Evolutionary conservation across 768 basidiomycete genomes (phyloP).

Genomic region (Rhodotorula paludigena): DNA sequence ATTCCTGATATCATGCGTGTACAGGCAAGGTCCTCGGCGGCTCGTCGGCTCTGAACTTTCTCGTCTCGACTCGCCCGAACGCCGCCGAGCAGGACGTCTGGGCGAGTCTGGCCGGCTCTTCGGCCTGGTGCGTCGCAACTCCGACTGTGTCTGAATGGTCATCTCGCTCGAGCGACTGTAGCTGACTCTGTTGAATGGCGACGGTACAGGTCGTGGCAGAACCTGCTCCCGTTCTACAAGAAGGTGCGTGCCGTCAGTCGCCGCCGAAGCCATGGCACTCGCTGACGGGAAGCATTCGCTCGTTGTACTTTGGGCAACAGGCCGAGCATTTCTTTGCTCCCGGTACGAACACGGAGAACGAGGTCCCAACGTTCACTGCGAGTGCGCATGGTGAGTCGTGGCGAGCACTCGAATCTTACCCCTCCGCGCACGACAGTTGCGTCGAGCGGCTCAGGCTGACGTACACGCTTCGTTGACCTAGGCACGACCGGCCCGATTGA

Average conservation of each 20-base stretch:
- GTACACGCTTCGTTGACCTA: too few relatives aligned
- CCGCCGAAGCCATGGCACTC: too few relatives aligned
- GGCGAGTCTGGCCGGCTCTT: not conserved
- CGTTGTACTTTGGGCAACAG: not conserved
- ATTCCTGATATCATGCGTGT: not conserved
- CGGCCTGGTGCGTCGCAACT: not conserved
- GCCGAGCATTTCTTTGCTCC: conserved; percentile 11
- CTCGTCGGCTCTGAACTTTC: conserved; percentile 36
- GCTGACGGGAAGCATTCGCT: not conserved
- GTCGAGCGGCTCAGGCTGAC: too few relatives aligned
- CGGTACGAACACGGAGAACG: not conserved
- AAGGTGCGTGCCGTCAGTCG: conserved; percentile 5
- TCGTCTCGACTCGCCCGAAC: conserved; percentile 7
- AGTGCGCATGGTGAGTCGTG: conserved; percentile 16
- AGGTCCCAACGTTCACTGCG: not conserved
- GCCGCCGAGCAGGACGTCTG: conserved; percentile 10
- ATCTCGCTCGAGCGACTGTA: too few relatives aligned
- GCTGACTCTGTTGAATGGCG: too few relatives aligned
- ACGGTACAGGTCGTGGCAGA: too few relatives aligned
- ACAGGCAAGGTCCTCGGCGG: conserved; percentile 37
- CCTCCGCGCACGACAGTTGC: not conserved
- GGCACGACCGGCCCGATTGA: conserved; percentile 15
- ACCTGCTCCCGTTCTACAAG: conserved; percentile 18
- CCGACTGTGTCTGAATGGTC: too few relatives aligned
- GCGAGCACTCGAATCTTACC: too few relatives aligned